Conservation (phyloP, 495 filamentous ascomycete species). For the Hypoxylon fragiforme region DNA sequence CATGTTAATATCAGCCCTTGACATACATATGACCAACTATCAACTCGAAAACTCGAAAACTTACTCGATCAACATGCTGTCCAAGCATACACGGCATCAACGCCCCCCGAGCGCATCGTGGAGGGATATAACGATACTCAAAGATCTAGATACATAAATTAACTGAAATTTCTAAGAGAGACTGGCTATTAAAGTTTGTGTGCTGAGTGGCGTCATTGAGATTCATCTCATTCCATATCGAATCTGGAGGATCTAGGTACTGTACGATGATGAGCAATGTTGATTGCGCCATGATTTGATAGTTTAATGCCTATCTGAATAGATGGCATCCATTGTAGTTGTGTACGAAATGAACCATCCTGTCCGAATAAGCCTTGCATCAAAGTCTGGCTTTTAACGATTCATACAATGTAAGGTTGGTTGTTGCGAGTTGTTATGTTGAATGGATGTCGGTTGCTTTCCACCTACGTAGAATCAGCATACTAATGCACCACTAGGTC, state of each 20-base stretch:
- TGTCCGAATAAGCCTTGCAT: too few species aligned
- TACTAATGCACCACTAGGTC: too few species aligned
- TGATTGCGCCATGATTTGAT: not conserved
- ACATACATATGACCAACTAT: not conserved
- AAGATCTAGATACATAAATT: not conserved
- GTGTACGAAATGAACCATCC: too few species aligned
- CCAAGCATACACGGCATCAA: slow-evolving; percentile 10
- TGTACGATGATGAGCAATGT: not conserved
- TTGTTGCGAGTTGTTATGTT: too few species aligned
- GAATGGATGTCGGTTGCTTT: too few species aligned
- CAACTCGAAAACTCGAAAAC: not conserved
- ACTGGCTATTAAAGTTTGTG: not conserved
- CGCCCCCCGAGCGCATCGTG: slow-evolving; percentile 1
- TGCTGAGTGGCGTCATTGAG: not conserved
- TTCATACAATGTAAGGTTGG: too few species aligned
- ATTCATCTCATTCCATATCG: not conserved
- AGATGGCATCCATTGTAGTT: too few species aligned
- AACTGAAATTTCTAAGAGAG: not conserved
- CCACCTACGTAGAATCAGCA: too few species aligned
- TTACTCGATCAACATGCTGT: slow-evolving; percentile 5
- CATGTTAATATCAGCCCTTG: too few species aligned
- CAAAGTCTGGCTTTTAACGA: too few species aligned
- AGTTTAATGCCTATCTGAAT: too few species aligned
- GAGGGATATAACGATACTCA: too few species aligned
- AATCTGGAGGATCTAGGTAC: not conserved